Evolutionary conservation across 306 rosid genomes (phyloP).

Genomic region (Acacia crassicarpa): DNA sequence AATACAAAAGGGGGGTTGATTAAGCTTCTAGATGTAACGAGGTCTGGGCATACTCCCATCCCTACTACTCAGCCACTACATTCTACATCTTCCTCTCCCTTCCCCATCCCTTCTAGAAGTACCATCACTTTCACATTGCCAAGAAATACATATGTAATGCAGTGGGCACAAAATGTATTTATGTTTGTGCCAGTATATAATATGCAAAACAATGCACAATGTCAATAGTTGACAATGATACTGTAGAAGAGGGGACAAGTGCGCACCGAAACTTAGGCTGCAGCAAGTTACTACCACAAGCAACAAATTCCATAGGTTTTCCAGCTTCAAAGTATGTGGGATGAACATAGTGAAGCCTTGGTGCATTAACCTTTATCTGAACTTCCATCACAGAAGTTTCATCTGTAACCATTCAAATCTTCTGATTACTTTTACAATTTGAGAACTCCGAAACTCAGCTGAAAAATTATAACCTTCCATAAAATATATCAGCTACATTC

Average conservation of each 20-base stretch:
- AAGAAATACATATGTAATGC: slow-evolving; percentile 1
- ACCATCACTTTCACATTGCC: slow-evolving; percentile 9
- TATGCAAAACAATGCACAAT: background rate
- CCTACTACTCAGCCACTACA: slow-evolving; percentile 9
- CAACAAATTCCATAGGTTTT: slow-evolving; percentile 90
- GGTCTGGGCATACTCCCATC: slow-evolving; percentile 16
- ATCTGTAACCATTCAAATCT: slow-evolving; percentile 51
- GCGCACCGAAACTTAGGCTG: slow-evolving; percentile 85
- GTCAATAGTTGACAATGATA: slow-evolving; percentile 14
- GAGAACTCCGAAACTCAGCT: slow-evolving; percentile 13
- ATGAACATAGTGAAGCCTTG: slow-evolving; percentile 88
- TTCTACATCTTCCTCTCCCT: slow-evolving; percentile 12
- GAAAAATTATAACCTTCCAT: slow-evolving; percentile 6
- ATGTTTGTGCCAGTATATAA: background rate
- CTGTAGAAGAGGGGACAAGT: slow-evolving; percentile 19
- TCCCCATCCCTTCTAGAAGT: slow-evolving; percentile 5
- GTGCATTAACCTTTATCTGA: slow-evolving; percentile 58
- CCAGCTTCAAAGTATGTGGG: slow-evolving; percentile 96
- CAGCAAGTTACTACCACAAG: slow-evolving; percentile 86
- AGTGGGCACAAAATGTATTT: background rate
- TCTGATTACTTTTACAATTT: slow-evolving; percentile 25
- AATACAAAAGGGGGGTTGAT: background rate
- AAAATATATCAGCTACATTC: background rate
- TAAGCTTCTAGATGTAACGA: background rate
- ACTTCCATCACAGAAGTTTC: slow-evolving; percentile 58